These are phyloP conservation scores for Antarctomyces pellizariae DNA, from an alignment of 495 filamentous ascomycete species.

Conservation along the genomic window DNA sequence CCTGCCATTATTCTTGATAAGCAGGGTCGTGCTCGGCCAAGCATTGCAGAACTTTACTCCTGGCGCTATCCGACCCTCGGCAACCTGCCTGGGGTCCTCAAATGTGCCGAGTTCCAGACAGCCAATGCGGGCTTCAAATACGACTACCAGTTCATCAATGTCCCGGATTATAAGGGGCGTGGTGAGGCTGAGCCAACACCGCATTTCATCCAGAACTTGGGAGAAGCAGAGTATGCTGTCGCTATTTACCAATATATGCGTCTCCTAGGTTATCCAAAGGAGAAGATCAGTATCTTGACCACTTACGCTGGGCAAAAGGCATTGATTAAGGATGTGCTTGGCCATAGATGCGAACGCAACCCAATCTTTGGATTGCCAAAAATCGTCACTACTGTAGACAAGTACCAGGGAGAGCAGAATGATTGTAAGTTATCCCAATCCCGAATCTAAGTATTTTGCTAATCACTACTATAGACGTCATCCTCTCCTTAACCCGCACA, in stretches of 20 bases:
- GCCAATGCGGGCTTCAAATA: slow-evolving; percentile 85
- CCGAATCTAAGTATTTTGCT: slow-evolving; percentile 5
- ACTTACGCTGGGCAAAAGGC: slow-evolving; percentile 92
- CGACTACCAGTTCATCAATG: slow-evolving; percentile 94
- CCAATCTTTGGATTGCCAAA: slow-evolving; percentile 75
- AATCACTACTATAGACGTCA: slow-evolving; percentile 40
- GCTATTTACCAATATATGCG: slow-evolving; percentile 97
- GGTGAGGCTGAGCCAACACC: slow-evolving; percentile 84
- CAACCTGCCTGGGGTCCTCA: slow-evolving; percentile 52
- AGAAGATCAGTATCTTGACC: slow-evolving; percentile 71
- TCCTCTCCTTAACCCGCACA: slow-evolving; percentile 78
- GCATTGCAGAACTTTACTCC: slow-evolving; percentile 71
- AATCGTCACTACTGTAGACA: slow-evolving; percentile 85
- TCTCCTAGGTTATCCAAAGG: slow-evolving; percentile 80
- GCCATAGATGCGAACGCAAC: slow-evolving; percentile 64
- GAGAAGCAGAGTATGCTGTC: slow-evolving; percentile 91
- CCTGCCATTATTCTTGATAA: slow-evolving; percentile 76
- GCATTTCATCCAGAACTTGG: slow-evolving; percentile 92
- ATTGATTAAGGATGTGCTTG: slow-evolving; percentile 70
- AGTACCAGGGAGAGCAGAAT: slow-evolving; percentile 98
- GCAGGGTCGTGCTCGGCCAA: slow-evolving; percentile 72
- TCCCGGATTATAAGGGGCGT: slow-evolving; percentile 75
- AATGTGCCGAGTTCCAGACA: slow-evolving; percentile 41
- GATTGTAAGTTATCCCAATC: slow-evolving; percentile 45
- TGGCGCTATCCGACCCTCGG: slow-evolving; percentile 78